phyloP scores from a whole-genome alignment of 345 rosid species.

The Punica granatum region DNA sequence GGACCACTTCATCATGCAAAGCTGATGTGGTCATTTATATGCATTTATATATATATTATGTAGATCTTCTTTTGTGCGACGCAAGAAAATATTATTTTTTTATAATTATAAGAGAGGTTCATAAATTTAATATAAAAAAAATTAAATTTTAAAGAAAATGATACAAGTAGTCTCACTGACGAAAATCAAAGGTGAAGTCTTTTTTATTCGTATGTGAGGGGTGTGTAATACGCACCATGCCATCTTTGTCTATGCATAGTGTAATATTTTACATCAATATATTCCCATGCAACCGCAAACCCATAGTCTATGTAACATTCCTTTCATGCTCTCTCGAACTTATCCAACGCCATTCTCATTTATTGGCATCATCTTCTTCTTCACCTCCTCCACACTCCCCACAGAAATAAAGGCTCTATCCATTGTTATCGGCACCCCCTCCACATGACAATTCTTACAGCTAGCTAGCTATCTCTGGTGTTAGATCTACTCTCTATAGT shows the following conservation, averaged over 20 bases:
- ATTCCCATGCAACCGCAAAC: conserved; percentile 1
- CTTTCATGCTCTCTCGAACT: conserved; percentile 20
- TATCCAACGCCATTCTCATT: conserved; percentile 3
- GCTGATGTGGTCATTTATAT: not conserved
- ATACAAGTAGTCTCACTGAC: too few relatives aligned
- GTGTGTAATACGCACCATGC: too few relatives aligned
- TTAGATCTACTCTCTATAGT: not conserved
- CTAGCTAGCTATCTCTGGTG: too few relatives aligned
- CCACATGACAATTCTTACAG: not conserved
- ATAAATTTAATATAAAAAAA: too few relatives aligned
- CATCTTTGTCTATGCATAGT: too few relatives aligned
- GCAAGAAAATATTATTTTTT: too few relatives aligned
- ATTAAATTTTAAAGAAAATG: too few relatives aligned
- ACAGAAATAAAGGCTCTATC: not conserved
- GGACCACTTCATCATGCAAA: not conserved
- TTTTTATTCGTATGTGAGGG: too few relatives aligned
- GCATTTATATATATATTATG: too few relatives aligned
- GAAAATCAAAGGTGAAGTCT: too few relatives aligned
- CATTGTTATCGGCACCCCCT: not conserved
- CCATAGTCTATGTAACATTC: conserved; percentile 16
- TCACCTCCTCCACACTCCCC: not conserved
- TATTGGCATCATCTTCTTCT: conserved; percentile 6
- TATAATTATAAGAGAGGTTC: too few relatives aligned
- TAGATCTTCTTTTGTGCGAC: too few relatives aligned
- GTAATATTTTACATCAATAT: not conserved